A percentile compares a stretch with the other conserved stretches of the same genome.
These are phyloP conservation scores for Scolecobasidium constrictum DNA, from an alignment of 2,329 filamentous ascomycete genomes.

Conservation along the genomic window DNA sequence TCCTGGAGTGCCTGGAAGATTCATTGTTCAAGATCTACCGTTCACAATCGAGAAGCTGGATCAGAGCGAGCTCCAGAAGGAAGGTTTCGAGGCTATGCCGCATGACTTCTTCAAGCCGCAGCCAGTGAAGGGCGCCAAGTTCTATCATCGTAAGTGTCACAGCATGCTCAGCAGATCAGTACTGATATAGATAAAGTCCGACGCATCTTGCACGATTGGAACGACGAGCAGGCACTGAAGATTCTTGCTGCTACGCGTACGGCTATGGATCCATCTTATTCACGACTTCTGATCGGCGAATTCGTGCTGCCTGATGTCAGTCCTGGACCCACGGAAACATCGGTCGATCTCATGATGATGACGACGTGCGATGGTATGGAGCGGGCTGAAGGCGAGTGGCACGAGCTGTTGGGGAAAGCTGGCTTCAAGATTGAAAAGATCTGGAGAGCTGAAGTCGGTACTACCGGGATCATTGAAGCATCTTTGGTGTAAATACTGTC, in stretches of 20 bases:
- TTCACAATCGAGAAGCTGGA: background rate
- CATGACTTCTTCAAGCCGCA: slow-evolving; percentile 12
- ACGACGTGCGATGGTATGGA: slow-evolving; percentile 23
- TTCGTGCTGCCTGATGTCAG: slow-evolving; percentile 18
- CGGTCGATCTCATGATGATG: slow-evolving; percentile 30
- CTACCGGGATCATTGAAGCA: slow-evolving; percentile 6
- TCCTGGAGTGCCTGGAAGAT: slow-evolving; percentile 9
- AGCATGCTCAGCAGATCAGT: too few species aligned
- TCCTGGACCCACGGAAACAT: slow-evolving; percentile 27
- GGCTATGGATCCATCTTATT: slow-evolving; percentile 20
- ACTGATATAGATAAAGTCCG: too few species aligned
- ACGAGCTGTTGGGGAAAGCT: slow-evolving; percentile 20
- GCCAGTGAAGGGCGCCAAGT: slow-evolving; percentile 12
- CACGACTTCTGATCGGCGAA: slow-evolving; percentile 21
- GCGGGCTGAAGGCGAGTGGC: slow-evolving; percentile 27
- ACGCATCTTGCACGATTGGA: slow-evolving; percentile 21
- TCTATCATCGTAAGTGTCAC: too few species aligned
- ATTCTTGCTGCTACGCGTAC: slow-evolving; percentile 18
- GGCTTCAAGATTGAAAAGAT: slow-evolving; percentile 24
- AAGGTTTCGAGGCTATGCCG: slow-evolving; percentile 5
- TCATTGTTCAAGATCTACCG: slow-evolving; percentile 11
- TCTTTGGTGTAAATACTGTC: slow-evolving; percentile 1
- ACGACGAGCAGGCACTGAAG: slow-evolving; percentile 15
- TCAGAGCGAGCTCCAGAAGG: background rate
- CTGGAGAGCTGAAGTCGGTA: slow-evolving; percentile 14